Evolutionary conservation across 2,329 filamentous ascomycete genomes (phyloP).

Genomic region (Aschersonia sp.): DNA sequence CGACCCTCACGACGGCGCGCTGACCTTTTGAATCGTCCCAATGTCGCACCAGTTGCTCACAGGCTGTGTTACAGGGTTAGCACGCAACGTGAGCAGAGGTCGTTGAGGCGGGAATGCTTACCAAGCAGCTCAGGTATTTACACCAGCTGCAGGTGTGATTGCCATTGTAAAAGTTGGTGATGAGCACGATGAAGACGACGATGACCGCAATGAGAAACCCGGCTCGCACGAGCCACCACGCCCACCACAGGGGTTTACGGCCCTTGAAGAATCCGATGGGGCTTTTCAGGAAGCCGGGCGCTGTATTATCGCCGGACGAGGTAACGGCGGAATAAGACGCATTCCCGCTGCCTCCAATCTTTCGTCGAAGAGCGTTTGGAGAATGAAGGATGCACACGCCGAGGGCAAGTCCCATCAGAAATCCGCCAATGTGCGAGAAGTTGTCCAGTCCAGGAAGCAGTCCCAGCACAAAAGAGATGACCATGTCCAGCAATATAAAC

Average conservation of each 20-base stretch:
- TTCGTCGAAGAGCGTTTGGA: conserved; percentile 61
- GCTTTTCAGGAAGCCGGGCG: conserved; percentile 42
- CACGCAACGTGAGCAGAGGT: not conserved
- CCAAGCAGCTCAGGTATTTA: conserved; percentile 85
- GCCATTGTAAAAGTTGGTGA: conserved; percentile 84
- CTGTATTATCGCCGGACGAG: conserved; percentile 26
- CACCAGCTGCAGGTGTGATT: conserved; percentile 75
- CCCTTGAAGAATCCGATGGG: conserved; percentile 77
- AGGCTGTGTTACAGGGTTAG: conserved; percentile 24
- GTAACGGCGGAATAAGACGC: conserved; percentile 58
- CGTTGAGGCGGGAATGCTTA: conserved; percentile 33
- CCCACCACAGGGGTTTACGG: conserved; percentile 90
- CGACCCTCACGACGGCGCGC: too few relatives aligned
- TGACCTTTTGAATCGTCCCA: conserved; percentile 17
- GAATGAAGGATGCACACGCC: conserved; percentile 82
- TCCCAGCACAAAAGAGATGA: conserved; percentile 83
- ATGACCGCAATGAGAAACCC: conserved; percentile 67
- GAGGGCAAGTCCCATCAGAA: conserved; percentile 77
- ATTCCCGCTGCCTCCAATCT: conserved; percentile 46
- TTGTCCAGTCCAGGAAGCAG: conserved; percentile 89
- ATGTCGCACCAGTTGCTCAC: conserved; percentile 54
- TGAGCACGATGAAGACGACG: conserved; percentile 69
- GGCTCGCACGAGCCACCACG: conserved; percentile 81
- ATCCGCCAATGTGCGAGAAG: conserved; percentile 93
- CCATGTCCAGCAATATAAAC: conserved; percentile 72